These are phyloP conservation scores for Coniferiporia sulphurascens DNA, from an alignment of 1,284 basidiomycete species.

Conservation along the genomic window DNA sequence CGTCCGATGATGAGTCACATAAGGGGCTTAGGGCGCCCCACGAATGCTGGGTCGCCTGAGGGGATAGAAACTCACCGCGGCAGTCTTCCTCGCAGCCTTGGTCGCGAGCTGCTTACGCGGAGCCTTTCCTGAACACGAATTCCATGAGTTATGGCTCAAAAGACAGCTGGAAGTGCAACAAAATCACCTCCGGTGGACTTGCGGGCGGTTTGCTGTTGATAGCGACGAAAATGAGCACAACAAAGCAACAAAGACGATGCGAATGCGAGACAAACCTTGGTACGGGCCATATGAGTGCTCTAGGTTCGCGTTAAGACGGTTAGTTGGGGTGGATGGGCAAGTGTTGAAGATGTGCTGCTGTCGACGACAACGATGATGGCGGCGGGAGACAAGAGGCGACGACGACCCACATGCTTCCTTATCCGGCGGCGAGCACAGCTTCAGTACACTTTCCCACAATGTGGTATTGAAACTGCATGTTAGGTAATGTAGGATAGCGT, in stretches of 20 bases:
- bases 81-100: constrained; percentile 85
- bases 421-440: background rate
- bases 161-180: constrained; percentile 21
- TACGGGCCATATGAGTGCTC: constrained; percentile 56
- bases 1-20: constrained; percentile 15
- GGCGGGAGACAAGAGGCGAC: constrained; percentile 13
- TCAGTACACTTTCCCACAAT: too few relatives aligned
- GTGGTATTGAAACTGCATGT: too few relatives aligned
- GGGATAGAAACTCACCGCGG: constrained; percentile 47
- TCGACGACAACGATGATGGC: constrained; percentile 13
- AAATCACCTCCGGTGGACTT: constrained; percentile 76
- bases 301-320: background rate
- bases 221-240: constrained; percentile 27
- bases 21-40: constrained; percentile 7
- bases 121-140: constrained; percentile 57
- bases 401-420: background rate
- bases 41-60: constrained; percentile 20
- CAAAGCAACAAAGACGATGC: constrained; percentile 16
- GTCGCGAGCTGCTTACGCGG: constrained; percentile 89
- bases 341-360: constrained; percentile 1
- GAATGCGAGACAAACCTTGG: constrained; percentile 48
- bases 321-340: background rate
- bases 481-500: too few relatives aligned
- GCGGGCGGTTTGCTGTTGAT: constrained; percentile 70
- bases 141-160: constrained; percentile 20